phyloP scores from a whole-genome alignment of 1,284 basidiomycete genomes.

The Moesziomyces parantarcticus region DNA sequence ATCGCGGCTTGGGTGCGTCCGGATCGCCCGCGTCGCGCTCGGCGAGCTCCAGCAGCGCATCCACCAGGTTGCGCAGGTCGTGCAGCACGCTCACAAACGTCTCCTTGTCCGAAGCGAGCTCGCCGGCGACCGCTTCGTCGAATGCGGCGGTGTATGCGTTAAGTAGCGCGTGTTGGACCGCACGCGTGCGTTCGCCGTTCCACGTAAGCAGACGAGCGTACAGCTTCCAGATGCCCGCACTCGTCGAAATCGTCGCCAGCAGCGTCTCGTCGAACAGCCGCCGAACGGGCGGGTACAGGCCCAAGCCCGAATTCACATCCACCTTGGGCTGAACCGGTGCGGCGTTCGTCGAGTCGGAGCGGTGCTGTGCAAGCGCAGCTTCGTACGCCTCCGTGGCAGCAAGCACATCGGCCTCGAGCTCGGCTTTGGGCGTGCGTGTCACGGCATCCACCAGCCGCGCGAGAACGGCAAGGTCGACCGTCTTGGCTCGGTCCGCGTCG shows the following conservation, averaged over 20 bases:
- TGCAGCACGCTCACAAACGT: slow-evolving; percentile 25
- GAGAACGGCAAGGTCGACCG: slow-evolving; percentile 85
- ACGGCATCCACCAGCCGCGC: slow-evolving; percentile 88
- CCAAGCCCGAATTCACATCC: slow-evolving; percentile 76
- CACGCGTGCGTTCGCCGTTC: slow-evolving; percentile 38
- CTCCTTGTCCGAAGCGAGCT: slow-evolving; percentile 22
- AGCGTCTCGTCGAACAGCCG: slow-evolving; percentile 80
- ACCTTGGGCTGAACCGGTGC: slow-evolving; percentile 29
- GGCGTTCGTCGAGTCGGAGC: not conserved
- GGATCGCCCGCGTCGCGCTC: slow-evolving; percentile 69
- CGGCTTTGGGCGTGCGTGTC: slow-evolving; percentile 70
- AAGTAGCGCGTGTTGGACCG: slow-evolving; percentile 47
- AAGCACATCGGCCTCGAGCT: slow-evolving; percentile 21
- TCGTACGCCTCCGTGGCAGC: slow-evolving; percentile 44
- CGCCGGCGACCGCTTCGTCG: slow-evolving; percentile 14
- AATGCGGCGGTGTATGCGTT: slow-evolving; percentile 50
- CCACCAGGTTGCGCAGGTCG: slow-evolving; percentile 71
- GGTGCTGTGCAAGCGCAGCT: not conserved
- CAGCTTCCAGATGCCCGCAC: slow-evolving; percentile 46
- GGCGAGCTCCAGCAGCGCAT: slow-evolving; percentile 83
- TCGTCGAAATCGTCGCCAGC: slow-evolving; percentile 78
- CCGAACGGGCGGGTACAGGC: slow-evolving; percentile 75
- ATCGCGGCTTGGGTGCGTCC: slow-evolving; percentile 74
- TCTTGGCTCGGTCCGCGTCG: slow-evolving; percentile 71
- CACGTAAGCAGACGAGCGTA: slow-evolving; percentile 58